phyloP scores from a whole-genome alignment of 2,329 filamentous ascomycete species.

The Curvularia lunata region DNA sequence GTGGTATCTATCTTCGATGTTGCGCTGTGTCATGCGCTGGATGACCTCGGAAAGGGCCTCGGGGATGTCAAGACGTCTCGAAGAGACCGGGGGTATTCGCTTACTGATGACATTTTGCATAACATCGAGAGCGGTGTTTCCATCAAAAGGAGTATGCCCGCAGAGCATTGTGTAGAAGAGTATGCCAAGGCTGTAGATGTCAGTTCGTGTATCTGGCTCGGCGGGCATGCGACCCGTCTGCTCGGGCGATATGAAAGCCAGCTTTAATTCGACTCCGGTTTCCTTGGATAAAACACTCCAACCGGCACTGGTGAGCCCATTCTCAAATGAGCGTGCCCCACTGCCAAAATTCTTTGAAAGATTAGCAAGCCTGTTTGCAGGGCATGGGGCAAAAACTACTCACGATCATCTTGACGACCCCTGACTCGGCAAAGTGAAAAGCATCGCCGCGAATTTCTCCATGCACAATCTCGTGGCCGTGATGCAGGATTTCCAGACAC shows the following conservation, averaged over 20 bases:
- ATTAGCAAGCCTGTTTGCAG: background rate
- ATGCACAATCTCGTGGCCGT: slow-evolving; percentile 83
- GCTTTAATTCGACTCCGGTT: slow-evolving; percentile 83
- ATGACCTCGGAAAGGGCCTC: slow-evolving; percentile 83
- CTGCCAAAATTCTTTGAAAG: slow-evolving; percentile 83
- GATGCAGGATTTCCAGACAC: slow-evolving; percentile 88
- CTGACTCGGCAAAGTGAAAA: slow-evolving; percentile 83
- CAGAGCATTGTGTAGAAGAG: slow-evolving; percentile 79
- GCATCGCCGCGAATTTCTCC: slow-evolving; percentile 90
- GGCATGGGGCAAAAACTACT: background rate
- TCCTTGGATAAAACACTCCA: slow-evolving; percentile 86
- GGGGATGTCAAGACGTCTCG: slow-evolving; percentile 80
- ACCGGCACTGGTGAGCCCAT: slow-evolving; percentile 81
- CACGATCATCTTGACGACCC: slow-evolving; percentile 63
- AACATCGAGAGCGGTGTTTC: slow-evolving; percentile 81
- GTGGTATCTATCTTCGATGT: slow-evolving; percentile 85
- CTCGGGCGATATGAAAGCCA: slow-evolving; percentile 91
- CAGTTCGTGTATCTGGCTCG: slow-evolving; percentile 84
- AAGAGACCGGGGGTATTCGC: slow-evolving; percentile 77
- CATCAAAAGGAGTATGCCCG: slow-evolving; percentile 80
- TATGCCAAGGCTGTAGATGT: slow-evolving; percentile 91
- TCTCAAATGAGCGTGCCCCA: slow-evolving; percentile 85
- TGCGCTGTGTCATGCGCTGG: slow-evolving; percentile 90
- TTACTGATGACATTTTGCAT: slow-evolving; percentile 87
- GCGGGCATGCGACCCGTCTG: slow-evolving; percentile 92